A percentile compares a stretch with the other conserved stretches of the same genome.
Evolutionary conservation across 805 yeast genomes (phyloP).

Genomic region (Candida hispaniensis): DNA sequence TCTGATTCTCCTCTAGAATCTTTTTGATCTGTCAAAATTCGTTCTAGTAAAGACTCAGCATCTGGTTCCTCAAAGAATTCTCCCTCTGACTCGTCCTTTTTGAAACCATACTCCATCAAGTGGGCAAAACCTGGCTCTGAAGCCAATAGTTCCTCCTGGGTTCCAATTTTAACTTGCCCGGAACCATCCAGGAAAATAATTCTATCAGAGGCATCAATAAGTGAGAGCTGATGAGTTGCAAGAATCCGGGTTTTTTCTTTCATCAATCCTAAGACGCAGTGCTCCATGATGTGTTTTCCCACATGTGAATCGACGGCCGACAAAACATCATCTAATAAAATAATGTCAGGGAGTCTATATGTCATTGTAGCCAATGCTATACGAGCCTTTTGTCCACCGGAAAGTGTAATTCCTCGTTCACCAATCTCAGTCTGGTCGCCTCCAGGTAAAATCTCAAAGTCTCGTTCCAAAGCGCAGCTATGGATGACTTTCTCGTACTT

Average conservation of each 20-base stretch:
- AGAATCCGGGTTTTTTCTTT: slow-evolving; percentile 47
- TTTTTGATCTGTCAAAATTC: slow-evolving; percentile 2
- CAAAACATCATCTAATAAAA: slow-evolving; percentile 64
- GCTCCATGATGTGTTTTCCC: slow-evolving; percentile 59
- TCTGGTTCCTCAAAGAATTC: slow-evolving; percentile 19
- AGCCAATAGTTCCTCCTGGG: slow-evolving; percentile 41
- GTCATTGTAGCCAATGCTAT: slow-evolving; percentile 69
- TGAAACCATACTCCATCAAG: slow-evolving; percentile 34
- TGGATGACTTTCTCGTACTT: slow-evolving; percentile 43
- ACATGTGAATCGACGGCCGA: slow-evolving; percentile 81
- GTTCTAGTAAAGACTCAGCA: no score
- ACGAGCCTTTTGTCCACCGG: slow-evolving; percentile 84
- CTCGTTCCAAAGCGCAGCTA: slow-evolving; percentile 55
- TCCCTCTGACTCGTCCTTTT: slow-evolving; percentile 27
- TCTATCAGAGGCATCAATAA: slow-evolving; percentile 52
- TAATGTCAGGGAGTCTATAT: slow-evolving; percentile 51
- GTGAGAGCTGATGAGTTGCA: slow-evolving; percentile 65
- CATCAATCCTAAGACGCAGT: slow-evolving; percentile 50
- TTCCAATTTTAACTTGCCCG: slow-evolving; percentile 49
- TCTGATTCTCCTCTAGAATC: slow-evolving; percentile 15
- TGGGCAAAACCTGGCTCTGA: slow-evolving; percentile 40
- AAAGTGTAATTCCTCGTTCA: slow-evolving; percentile 69
- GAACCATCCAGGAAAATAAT: slow-evolving; percentile 55
- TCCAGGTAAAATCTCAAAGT: slow-evolving; percentile 51
- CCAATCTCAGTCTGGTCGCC: slow-evolving; percentile 75